Conservation (phyloP, 768 basidiomycete species). For the Rossbeevera mucosa region DNA sequence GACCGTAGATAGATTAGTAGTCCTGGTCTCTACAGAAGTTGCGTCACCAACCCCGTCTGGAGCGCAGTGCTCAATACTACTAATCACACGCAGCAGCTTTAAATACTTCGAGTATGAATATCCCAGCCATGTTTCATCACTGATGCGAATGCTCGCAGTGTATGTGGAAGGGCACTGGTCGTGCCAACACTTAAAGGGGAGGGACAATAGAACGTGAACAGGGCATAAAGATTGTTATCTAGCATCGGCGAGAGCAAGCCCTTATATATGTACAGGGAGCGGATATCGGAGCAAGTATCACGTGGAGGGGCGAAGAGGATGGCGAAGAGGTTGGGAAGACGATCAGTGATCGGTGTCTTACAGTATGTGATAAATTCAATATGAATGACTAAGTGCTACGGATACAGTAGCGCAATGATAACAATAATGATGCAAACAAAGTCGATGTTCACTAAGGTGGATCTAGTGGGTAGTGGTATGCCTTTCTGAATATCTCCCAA, state of each 20-base stretch:
- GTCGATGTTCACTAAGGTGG: conserved; percentile 21
- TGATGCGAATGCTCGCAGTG: not conserved
- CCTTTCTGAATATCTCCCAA: conserved; percentile 30
- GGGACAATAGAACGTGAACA: too few species aligned
- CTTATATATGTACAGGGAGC: too few species aligned
- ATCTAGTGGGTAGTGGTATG: conserved; percentile 33
- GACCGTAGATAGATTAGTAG: not conserved
- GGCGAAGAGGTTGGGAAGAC: too few species aligned
- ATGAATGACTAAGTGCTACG: not conserved
- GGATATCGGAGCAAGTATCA: too few species aligned
- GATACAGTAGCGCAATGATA: conserved; percentile 11
- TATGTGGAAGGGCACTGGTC: too few species aligned
- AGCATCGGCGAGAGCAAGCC: too few species aligned
- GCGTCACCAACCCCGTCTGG: not conserved
- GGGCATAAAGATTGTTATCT: too few species aligned
- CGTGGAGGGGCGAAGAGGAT: too few species aligned
- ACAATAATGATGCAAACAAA: conserved; percentile 7
- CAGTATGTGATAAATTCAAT: not conserved
- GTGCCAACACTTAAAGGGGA: too few species aligned
- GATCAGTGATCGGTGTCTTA: too few species aligned
- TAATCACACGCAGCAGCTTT: not conserved
- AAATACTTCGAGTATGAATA: too few species aligned
- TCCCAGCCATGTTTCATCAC: too few species aligned
- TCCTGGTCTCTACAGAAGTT: not conserved
- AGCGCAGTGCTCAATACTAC: not conserved